Evolutionary conservation across 345 rosid species (phyloP), one percentile per base, ranked within the genome.

Genomic region (Psidium friedrichsthalianum): DNA sequence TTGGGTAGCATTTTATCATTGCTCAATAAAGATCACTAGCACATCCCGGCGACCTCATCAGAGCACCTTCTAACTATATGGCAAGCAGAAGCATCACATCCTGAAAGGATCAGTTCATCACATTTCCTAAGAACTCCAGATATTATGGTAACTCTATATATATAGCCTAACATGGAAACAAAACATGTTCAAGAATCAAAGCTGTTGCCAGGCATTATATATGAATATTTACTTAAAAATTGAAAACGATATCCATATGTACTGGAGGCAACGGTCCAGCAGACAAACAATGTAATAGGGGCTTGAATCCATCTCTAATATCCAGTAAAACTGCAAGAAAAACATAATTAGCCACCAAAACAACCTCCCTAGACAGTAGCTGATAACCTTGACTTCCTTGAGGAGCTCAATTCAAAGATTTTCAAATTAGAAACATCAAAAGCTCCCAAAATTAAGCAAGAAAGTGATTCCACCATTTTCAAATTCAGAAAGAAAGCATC

Each of bases 1-100:
- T 91, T 90, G 56, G 85, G 88, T 83, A 92, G 93, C 94, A 92
- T 92, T 88, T 93, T 90, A 88, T 92, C 82, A 84, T 87, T 88
- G 89, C 87, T 90, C 90, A 88, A 80, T 20, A 8, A 42, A 69
- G 88, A 89, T 86, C 58, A 84, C 74, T 20, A 81, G 52, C 82
- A 54, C 61, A 84, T 85, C 84, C 89, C 88, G 25, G 57, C 87
- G 51, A 89, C 82, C 47, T 36, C 78, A 18, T 8, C 27, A 0
- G 84, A 82, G 84, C 84, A 51, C 40, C 84, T 82, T 42, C 44
- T 82, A 52, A 53, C 49, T 27, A 82, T 27, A 54, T 7, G 57
- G 57, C 22, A 53, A 82, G n/a, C 57, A 82, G 84, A 82, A 82
- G 59, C 57, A 51, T 52, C 84, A 52, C 13, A 52, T 51, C 84